Evolutionary conservation across 352 stramenopile genomes (phyloP), one percentile per base, ranked within the genome.

Genomic region (Phytophthora colocasiae): DNA sequence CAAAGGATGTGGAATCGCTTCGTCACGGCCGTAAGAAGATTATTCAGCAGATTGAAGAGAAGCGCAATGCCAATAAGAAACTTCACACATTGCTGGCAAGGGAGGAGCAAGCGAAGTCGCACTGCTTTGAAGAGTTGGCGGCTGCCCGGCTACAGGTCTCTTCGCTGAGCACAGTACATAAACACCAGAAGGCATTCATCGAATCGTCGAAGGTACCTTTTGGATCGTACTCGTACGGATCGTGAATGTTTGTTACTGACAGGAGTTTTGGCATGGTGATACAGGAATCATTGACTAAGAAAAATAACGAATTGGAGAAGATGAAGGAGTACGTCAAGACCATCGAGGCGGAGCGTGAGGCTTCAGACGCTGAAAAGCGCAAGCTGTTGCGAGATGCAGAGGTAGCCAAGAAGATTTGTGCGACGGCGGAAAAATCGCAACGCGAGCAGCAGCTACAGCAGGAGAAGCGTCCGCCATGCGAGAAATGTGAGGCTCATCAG

Each of bases 111-210:
- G 74, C 79, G 1, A 92, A 92, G 51, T 69, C 75, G 6, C 79
- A 92, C 17, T 89, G 74, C 46, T 91, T 92, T 44, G 87, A 96
- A 60, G 87, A 96, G 53, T 58, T 96, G 24, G 81, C 84, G 24
- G 81, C 79, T 22, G 80, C 82, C 0, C 73, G 87, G 5, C 66
- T 96, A 9, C 85, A 94, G 54, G 84, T 91, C 2, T 89, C 83
- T 31, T 87, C 87, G 14, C 69, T 96, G 22, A 82, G 73, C 11
- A 80, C 81, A 9, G 83, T 96, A 9, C 87, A 96, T 63, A 89
- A 83, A 39, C 83, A 93, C 39, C 87, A 96, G 56, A 92, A 92
- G 47, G 55, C 76, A 11, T 80, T 82, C 14, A 80, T 93, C 27
- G 78, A 93, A 29, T 69, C 79, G 27, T 66, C 83, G 11, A 90